Conservation (phyloP, 352 stramenopile genomes). For the Globisporangium radiosum region DNA sequence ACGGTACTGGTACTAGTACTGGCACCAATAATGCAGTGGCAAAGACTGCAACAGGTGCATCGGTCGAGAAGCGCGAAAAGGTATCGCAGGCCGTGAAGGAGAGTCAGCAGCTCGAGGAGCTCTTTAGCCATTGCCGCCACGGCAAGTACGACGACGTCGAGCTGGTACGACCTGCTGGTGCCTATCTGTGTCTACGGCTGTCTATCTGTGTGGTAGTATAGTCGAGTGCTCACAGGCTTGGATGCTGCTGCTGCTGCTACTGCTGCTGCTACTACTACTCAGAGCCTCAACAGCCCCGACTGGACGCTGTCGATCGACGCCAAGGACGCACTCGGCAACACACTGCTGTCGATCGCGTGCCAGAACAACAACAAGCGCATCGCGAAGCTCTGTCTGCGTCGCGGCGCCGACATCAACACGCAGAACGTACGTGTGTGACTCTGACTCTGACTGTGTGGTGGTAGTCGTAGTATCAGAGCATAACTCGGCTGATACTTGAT, state of each 20-base stretch:
- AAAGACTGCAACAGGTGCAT: constrained; percentile 15
- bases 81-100: constrained; percentile 81
- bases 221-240: too few species aligned
- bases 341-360: constrained; percentile 89
- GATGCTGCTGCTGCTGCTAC: too few species aligned
- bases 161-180: constrained; percentile 24
- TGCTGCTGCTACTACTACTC: not conserved
- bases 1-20: not conserved
- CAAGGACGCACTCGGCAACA: constrained; percentile 90
- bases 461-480: too few species aligned
- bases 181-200: too few species aligned
- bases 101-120: constrained; percentile 81
- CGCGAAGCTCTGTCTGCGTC: constrained; percentile 90
- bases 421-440: constrained; percentile 65
- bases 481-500: not conserved
- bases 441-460: not conserved
- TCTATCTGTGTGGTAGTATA: too few species aligned
- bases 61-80: constrained; percentile 55
- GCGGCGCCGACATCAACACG: constrained; percentile 90
- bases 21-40: not conserved
- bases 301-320: constrained; percentile 89
- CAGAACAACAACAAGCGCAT: constrained; percentile 97
- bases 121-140: constrained; percentile 88
- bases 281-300: constrained; percentile 88
- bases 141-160: constrained; percentile 87